Evolutionary conservation across 1,284 basidiomycete genomes (phyloP), one percentile per base, ranked within the genome.

Genomic region (Phylloporus gajari): DNA sequence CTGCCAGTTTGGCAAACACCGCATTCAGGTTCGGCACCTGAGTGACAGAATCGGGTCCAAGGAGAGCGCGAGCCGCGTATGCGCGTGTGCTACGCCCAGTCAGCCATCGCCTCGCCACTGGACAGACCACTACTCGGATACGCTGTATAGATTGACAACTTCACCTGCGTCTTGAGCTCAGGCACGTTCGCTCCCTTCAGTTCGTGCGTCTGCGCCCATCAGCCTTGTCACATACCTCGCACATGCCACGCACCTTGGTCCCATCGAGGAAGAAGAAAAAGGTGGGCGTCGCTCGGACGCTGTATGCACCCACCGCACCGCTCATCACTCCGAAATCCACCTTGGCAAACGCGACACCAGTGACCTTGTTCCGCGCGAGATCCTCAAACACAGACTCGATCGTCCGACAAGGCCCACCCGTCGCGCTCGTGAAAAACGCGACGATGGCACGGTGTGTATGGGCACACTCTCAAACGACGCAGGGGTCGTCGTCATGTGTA

Each of bases 241-340:
- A 65, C 40, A 30, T 42, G 65, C 42, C 64, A 48, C 84, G 64
- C 62, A 93, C 93, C 89, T 95, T 94, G 74, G 89, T 87, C 2
- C 93, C 94, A 72, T 94, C 87, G 75, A 92, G 81, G 85, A 95
- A 97, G 84, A 95, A 95, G 67, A 94, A 85, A 81, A 96, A 97
- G 7, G 95, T 96, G 6, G 96, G 95, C 1, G 94, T 97, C 1
- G 88, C 95, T n/a, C 88, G 82, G 2, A 97, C 90, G 6, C 88
- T 85, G 84, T 90, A 94, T 77, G 93, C 86, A 0, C 84, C 94
- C 38, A 96, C 83, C 64, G 84, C 83, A 13, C 85, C 79, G 0
- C 91, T 91, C 81, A 90, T 83, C 2, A n/a, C n/a, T n/a, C 93
- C 89, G 74, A 95, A 83, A 84, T 97, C 95, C 53, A 97, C 89